phyloP scores from a whole-genome alignment of 768 basidiomycete species.

The Boletus tomentosulus region DNA sequence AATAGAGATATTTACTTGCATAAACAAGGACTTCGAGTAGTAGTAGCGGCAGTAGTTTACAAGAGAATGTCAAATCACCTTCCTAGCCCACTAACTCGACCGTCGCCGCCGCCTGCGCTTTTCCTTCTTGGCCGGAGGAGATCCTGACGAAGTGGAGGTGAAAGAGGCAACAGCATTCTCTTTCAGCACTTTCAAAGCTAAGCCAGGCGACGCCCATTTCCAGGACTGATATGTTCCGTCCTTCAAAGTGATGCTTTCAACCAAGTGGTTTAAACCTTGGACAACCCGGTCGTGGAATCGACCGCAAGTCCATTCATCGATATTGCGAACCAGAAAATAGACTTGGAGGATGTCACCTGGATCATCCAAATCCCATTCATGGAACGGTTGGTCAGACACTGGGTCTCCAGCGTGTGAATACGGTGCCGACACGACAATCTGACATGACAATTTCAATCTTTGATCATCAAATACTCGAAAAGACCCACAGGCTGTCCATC shows the following conservation, averaged over 20 bases:
- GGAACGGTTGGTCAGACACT: constrained; percentile 29
- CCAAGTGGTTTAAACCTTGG: constrained; percentile 36
- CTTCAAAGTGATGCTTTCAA: constrained; percentile 31
- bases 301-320: constrained; percentile 49
- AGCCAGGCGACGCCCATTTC: constrained; percentile 36
- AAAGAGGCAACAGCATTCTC: constrained; percentile 34
- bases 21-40: background rate
- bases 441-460: background rate
- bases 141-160: constrained; percentile 25
- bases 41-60: background rate
- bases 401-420: constrained; percentile 30
- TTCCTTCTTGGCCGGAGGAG: constrained; percentile 29
- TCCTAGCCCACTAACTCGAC: constrained; percentile 19
- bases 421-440: constrained; percentile 50
- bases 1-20: constrained; percentile 22
- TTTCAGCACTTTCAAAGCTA: constrained; percentile 25
- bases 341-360: constrained; percentile 46
- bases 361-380: constrained; percentile 47
- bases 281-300: constrained; percentile 40
- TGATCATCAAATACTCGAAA: background rate
- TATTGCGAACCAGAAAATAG: constrained; percentile 49
- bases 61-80: background rate
- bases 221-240: constrained; percentile 40
- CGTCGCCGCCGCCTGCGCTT: constrained; percentile 28
- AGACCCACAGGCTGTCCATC: constrained; percentile 34